A percentile compares a stretch with the other conserved stretches of the same genome.
Evolutionary conservation across 2,329 filamentous ascomycete species (phyloP).

Genomic region (Fusarium falciforme): DNA sequence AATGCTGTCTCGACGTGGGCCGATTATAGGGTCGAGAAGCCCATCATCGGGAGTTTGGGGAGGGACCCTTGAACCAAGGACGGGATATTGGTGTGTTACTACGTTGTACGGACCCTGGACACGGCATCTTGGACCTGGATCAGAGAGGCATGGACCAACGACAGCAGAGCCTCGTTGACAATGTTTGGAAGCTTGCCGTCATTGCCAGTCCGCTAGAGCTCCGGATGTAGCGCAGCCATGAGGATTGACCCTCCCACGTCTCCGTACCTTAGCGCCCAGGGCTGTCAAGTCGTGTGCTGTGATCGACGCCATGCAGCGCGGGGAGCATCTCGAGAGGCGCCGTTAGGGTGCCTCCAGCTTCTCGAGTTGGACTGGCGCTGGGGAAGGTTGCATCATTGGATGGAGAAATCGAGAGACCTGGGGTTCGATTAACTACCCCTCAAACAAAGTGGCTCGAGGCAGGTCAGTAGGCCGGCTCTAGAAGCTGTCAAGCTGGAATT

Average conservation of each 20-base stretch:
- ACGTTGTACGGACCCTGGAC: slow-evolving; percentile 1
- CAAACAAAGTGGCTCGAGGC: neutral
- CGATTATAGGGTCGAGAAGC: slow-evolving; percentile 20
- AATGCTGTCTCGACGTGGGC: slow-evolving; percentile 1
- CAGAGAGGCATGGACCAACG: slow-evolving; percentile 1
- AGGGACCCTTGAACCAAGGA: slow-evolving; percentile 12
- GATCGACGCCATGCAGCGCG: slow-evolving; percentile 34
- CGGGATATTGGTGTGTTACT: neutral
- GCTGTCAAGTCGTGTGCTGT: slow-evolving; percentile 14
- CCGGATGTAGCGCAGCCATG: neutral
- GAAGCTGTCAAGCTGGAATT: slow-evolving; percentile 1
- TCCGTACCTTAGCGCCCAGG: slow-evolving; percentile 10
- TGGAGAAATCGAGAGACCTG: neutral
- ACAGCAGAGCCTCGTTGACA: neutral
- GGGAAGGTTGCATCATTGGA: slow-evolving; percentile 23
- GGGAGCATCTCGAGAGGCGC: slow-evolving; percentile 19
- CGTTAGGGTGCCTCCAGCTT: neutral
- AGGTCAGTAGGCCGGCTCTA: neutral
- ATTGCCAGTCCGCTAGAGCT: slow-evolving; percentile 10
- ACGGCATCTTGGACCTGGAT: neutral
- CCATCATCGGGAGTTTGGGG: slow-evolving; percentile 17
- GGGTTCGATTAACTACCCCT: neutral
- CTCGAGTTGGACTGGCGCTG: neutral
- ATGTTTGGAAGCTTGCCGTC: slow-evolving; percentile 18
- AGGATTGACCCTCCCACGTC: slow-evolving; percentile 1